phyloP scores from a whole-genome alignment of 768 basidiomycete genomes.

The Lentinula aciculospora region DNA sequence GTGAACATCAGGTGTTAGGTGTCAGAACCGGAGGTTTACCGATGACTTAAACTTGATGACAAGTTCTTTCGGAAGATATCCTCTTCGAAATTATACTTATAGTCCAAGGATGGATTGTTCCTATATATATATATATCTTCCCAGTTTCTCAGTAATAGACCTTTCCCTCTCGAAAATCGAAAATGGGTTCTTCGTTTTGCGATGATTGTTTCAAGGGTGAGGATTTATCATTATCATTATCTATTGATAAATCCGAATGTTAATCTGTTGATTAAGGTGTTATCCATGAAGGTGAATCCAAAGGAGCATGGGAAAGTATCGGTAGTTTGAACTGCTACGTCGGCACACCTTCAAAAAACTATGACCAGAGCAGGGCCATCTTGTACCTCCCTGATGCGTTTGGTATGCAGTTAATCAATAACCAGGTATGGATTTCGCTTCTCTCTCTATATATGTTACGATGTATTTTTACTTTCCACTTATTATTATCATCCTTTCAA shows the following conservation, averaged over 20 bases:
- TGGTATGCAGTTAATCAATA: conserved; percentile 28
- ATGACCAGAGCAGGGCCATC: conserved; percentile 33
- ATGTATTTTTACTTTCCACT: not conserved
- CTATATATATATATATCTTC: not conserved
- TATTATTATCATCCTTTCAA: not conserved
- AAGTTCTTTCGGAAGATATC: not conserved
- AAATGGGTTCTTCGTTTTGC: conserved; percentile 13
- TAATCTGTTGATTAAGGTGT: conserved; percentile 17
- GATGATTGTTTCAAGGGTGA: conserved; percentile 20
- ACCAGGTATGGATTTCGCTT: conserved; percentile 14
- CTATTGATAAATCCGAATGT: not conserved
- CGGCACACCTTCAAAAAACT: conserved; percentile 29
- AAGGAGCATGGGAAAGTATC: conserved; percentile 24
- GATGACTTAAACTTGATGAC: not conserved
- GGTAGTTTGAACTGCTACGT: conserved; percentile 33
- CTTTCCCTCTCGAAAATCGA: too few species aligned
- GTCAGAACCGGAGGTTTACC: too few species aligned
- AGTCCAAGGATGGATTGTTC: not conserved
- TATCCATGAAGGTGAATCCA: conserved; percentile 15
- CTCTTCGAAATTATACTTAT: not conserved
- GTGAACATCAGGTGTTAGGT: too few species aligned
- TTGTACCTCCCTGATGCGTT: conserved; percentile 35
- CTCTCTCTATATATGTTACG: not conserved
- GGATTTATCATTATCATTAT: not conserved
- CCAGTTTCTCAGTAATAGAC: too few species aligned